These are phyloP conservation scores for Apiospora sp. DNA, from an alignment of 2,329 filamentous ascomycete genomes.

Conservation along the genomic window DNA sequence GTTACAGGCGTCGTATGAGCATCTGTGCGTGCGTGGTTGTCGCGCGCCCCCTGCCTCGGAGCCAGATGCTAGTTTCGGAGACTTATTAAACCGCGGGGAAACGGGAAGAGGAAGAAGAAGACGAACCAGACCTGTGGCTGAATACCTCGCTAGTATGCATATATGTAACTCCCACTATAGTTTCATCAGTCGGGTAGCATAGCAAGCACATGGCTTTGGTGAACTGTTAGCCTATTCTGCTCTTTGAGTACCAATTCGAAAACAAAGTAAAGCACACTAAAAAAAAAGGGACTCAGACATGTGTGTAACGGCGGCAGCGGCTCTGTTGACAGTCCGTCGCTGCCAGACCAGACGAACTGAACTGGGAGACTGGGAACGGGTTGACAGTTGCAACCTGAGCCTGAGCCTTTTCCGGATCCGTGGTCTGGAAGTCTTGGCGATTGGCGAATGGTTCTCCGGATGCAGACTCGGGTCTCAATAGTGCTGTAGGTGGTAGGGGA, in stretches of 20 bases:
- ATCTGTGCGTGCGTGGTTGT: not conserved
- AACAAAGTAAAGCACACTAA: not conserved
- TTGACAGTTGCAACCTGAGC: not conserved
- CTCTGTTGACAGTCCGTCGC: not conserved
- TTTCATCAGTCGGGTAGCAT: not conserved
- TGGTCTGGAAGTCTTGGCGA: not conserved
- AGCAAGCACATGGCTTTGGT: not conserved
- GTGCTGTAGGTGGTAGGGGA: not conserved
- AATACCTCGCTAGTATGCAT: not conserved
- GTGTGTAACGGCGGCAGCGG: not conserved
- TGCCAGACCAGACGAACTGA: not conserved
- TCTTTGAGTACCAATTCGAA: too few species aligned
- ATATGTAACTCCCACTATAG: not conserved
- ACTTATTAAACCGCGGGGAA: not conserved
- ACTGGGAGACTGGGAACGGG: too few species aligned
- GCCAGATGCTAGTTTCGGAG: not conserved
- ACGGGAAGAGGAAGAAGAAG: not conserved
- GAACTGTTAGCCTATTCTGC: too few species aligned
- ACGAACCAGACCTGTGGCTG: not conserved
- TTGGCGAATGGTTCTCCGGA: not conserved
- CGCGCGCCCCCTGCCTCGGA: conserved; percentile 1
- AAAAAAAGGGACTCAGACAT: too few species aligned
- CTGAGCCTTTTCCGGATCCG: not conserved
- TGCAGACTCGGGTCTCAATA: not conserved
- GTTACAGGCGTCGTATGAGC: not conserved